Base-by-base conservation (phyloP, 164 flowering plant species). In the Echeveria elegans region DNA sequence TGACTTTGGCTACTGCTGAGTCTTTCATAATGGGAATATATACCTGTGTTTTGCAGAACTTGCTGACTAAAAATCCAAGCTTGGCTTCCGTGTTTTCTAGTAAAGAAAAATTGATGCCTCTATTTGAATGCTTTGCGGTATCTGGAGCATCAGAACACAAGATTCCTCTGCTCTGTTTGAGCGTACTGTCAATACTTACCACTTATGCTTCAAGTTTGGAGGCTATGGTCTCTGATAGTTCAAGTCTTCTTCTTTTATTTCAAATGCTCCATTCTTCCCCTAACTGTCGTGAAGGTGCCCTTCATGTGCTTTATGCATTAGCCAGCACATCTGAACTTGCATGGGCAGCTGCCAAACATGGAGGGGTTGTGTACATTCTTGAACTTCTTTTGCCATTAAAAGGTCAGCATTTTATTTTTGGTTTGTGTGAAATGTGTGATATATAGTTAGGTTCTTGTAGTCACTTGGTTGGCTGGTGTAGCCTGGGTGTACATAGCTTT, bases 331-430 rank as follows among this genome's bases (percentile, higher is more conserved):
- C 99, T 43, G 99, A 95, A 78, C 94, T 95, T 74, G 97, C 97
- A 67, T 95, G 99, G 99, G 85, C 96, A 37, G 97, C 96, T 80
- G 99, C 99, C 69, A 95, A 92, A 81, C 94, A 92, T 82, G 99
- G 99, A 72, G 99, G 99, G 58, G 99, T 88, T 14, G 91, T 95
- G 15, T 95, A 87, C 82, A 95, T 95, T 81, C 97, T 95, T 71
- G 96, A 89, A 74, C 86, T 95, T 81, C 88, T 95, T 52, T 81
- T 95, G 75, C 99, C 97, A 52, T 69, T 83, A 74, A 84, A 86
- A 77, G 93, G 99, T 94, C 78, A 73, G 29, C n/a, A n/a, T n/a
- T 48, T 11, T 73, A 32, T 56, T 69, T 30, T 32, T 18, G 38
- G 43, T 31, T 34, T 10, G 69, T 61, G 62, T 61, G 10, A 30